These are phyloP conservation scores for Trichophyton verrucosum DNA, from an alignment of 2,329 filamentous ascomycete species.

Conservation along the genomic window DNA sequence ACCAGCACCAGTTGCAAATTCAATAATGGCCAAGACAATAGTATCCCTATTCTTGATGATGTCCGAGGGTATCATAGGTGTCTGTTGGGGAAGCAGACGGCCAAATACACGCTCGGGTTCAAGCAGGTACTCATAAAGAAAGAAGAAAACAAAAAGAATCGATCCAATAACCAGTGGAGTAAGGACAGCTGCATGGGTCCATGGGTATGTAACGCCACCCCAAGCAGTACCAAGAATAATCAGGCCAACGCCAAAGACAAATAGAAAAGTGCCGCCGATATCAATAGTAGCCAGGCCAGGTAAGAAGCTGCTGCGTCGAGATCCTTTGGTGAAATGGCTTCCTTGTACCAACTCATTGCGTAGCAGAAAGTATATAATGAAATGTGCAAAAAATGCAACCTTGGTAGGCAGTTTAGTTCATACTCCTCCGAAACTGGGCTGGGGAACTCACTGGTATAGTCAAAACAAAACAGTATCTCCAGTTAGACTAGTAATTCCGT, in stretches of 20 bases:
- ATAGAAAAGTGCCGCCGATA: slow-evolving; percentile 44
- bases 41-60: slow-evolving; percentile 48
- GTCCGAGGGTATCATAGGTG: slow-evolving; percentile 52
- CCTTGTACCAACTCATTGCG: slow-evolving; percentile 46
- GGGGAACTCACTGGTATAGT: slow-evolving; percentile 43
- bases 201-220: slow-evolving; percentile 43
- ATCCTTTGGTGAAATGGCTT: slow-evolving; percentile 29
- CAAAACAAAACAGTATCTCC: slow-evolving; percentile 57
- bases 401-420: slow-evolving; percentile 22
- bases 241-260: slow-evolving; percentile 43
- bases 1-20: slow-evolving; percentile 46
- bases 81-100: slow-evolving; percentile 41
- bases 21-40: slow-evolving; percentile 49
- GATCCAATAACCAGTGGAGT: slow-evolving; percentile 38
- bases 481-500: slow-evolving; percentile 33
- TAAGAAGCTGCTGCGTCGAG: slow-evolving; percentile 27
- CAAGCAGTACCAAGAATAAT: slow-evolving; percentile 45
- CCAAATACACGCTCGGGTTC: slow-evolving; percentile 38
- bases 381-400: slow-evolving; percentile 39
- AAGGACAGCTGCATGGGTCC: slow-evolving; percentile 40
- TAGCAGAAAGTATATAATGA: slow-evolving; percentile 46
- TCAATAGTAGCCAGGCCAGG: slow-evolving; percentile 45
- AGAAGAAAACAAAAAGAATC: slow-evolving; percentile 32
- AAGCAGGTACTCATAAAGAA: slow-evolving; percentile 45
- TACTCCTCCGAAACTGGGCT: slow-evolving; percentile 12